These are phyloP conservation scores for Penicillium crystallinum DNA, from an alignment of 495 filamentous ascomycete genomes.

Conservation along the genomic window DNA sequence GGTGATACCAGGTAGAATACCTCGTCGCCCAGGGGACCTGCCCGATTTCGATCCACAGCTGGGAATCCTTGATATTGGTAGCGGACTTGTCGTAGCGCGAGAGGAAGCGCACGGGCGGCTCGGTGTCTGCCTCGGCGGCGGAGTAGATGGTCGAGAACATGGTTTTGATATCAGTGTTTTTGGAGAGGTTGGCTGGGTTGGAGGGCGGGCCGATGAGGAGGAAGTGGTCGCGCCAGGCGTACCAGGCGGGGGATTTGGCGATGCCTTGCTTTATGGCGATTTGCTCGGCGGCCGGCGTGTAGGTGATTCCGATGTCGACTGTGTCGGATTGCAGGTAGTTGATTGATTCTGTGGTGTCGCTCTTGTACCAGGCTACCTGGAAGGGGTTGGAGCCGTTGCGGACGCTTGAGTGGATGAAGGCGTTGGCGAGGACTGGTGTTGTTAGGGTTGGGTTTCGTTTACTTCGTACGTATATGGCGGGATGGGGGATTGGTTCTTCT, in stretches of 20 bases:
- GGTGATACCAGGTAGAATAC: conserved; percentile 44
- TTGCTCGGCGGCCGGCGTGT: conserved; percentile 33
- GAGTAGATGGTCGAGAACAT: conserved; percentile 29
- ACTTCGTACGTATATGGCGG: background rate
- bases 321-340: conserved; percentile 29
- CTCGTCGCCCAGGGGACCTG: conserved; percentile 40
- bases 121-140: conserved; percentile 16
- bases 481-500: background rate
- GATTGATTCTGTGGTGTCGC: conserved; percentile 39
- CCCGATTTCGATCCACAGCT: conserved; percentile 40
- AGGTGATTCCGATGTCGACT: conserved; percentile 40
- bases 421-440: conserved; percentile 29
- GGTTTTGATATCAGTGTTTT: conserved; percentile 16
- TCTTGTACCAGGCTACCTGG: conserved; percentile 35
- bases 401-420: conserved; percentile 30
- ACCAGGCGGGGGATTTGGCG: conserved; percentile 22
- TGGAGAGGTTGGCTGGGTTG: conserved; percentile 27
- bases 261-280: conserved; percentile 33
- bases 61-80: conserved; percentile 44
- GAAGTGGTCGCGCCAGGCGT: conserved; percentile 39
- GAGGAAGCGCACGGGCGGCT: conserved; percentile 32
- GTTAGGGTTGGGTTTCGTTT: background rate
- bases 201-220: conserved; percentile 29
- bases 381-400: conserved; percentile 26
- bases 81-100: conserved; percentile 42